phyloP scores from a whole-genome alignment of 371 early-diverging fungal species.

The Mucor irregularis region DNA sequence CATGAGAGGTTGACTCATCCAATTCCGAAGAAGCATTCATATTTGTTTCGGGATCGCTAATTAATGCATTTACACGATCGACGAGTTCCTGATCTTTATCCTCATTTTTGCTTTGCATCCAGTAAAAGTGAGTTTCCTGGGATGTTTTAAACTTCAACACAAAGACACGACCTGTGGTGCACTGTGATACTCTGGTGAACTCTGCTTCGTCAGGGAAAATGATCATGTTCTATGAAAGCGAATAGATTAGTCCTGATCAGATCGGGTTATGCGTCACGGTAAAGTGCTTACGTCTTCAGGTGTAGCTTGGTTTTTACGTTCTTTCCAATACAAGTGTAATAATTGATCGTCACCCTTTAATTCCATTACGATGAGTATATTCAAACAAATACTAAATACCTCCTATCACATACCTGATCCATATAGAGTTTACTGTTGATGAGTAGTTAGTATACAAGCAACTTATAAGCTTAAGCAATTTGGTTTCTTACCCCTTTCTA shows the following conservation, averaged over 20 bases:
- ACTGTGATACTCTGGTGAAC: conserved; percentile 61
- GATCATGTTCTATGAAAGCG: conserved; percentile 55
- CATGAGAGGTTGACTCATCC: conserved; percentile 22
- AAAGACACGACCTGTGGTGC: conserved; percentile 75
- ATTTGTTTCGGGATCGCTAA: conserved; percentile 46
- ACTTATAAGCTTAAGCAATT: neutral
- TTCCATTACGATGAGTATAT: neutral
- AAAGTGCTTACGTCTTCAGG: conserved; percentile 25
- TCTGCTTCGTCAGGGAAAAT: conserved; percentile 81
- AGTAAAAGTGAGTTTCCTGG: conserved; percentile 72
- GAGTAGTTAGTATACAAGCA: neutral
- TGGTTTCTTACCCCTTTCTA: conserved; percentile 62
- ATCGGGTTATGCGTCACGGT: no score
- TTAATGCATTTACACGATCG: conserved; percentile 56
- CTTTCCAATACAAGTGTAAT: conserved; percentile 80
- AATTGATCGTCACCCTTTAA: conserved; percentile 64
- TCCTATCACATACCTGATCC: conserved; percentile 44
- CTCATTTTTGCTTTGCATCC: conserved; percentile 75
- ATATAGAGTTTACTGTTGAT: conserved; percentile 49
- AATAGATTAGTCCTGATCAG: neutral
- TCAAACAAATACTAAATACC: neutral
- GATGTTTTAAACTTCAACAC: conserved; percentile 75
- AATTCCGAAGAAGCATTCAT: conserved; percentile 8
- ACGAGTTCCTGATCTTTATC: conserved; percentile 58
- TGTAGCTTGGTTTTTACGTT: conserved; percentile 46